Conservation (phyloP, 176 grass and related monocot genomes). For the Eragrostis curvula region DNA sequence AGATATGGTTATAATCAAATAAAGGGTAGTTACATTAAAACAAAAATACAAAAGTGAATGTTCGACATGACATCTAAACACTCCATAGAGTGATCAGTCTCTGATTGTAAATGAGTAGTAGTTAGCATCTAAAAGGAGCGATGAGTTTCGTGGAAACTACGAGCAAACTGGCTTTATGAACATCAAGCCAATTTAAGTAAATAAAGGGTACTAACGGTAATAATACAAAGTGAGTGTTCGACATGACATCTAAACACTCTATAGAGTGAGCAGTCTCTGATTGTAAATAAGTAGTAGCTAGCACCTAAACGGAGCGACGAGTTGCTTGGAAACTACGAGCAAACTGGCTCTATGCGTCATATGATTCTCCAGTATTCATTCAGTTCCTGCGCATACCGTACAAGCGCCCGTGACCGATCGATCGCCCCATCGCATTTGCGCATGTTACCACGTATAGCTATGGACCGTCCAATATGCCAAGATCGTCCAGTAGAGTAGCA, state of each 20-base stretch:
- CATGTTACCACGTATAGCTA: slow-evolving; percentile 12
- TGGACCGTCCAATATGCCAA: background rate
- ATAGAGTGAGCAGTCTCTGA: background rate
- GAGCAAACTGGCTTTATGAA: no score
- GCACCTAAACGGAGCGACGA: background rate
- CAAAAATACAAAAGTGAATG: background rate
- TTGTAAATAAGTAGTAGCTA: background rate
- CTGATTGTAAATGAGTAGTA: background rate
- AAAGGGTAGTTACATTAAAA: background rate
- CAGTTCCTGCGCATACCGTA: no score
- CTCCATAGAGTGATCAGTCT: background rate
- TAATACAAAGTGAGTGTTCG: background rate
- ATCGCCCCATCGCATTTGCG: background rate
- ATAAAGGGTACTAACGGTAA: background rate
- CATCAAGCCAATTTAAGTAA: no score
- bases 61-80: background rate
- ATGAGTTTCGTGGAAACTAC: no score
- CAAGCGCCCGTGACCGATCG: background rate
- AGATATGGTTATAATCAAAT: no score
- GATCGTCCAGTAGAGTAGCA: no score
- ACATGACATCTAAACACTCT: background rate
- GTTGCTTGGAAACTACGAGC: background rate
- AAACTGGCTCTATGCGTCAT: background rate
- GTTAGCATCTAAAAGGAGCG: background rate
- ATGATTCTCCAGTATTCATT: no score